Base-by-base conservation (phyloP, 257 asterid species). In the Buddleja alternifolia region DNA sequence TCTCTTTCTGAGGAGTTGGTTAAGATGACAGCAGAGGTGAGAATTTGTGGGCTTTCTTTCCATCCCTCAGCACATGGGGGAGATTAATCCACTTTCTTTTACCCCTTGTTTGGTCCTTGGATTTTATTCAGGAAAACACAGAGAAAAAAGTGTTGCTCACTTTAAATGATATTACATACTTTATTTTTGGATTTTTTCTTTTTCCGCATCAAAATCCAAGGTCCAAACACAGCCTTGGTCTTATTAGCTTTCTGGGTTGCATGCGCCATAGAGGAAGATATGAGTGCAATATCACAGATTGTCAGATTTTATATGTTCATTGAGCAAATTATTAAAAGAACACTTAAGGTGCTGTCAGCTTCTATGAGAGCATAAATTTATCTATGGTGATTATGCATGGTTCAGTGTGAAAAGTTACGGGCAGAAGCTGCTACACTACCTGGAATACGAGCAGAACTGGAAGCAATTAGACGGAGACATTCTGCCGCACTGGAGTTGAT, bases 1-100 rank as follows among this genome's bases (percentile, higher is more conserved):
- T 94, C 99, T 60, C 95, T 94, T 71, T 93, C 98, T 7, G 99
- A 94, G 89, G 99, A 94, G 85, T 81, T 94, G 74, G 99, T 94
- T 68, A 94, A 91, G 74, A 74, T 94, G 96, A 94, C 97, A 0
- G 98, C 93, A 58, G 86, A 89, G 86, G 99, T 91, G 69, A 77
- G 79, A 60, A 71, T 67, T 21, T 55, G 32, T 17, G 19, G 24
- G 54, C 41, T 14, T 59, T 45, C 66, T 60, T 41, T 23, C 25
- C 48, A n/a, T 7, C 54, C 11, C 32, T 36, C 14, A n/a, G 21
- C 15, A 10, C 53, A 20, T 46, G 15, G 23, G 11, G 57, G 58
- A 50, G n/a, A 11, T 40, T n/a, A n/a, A n/a, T n/a, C n/a, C n/a
- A n/a, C n/a, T n/a, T n/a, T 40, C 20, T 36, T 63, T 20, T 45